Percentiles rank a stretch among this genome's conserved stretches.
Evolutionary conservation across 495 filamentous ascomycete species (phyloP).

Genomic region (Penicillium odoratum): DNA sequence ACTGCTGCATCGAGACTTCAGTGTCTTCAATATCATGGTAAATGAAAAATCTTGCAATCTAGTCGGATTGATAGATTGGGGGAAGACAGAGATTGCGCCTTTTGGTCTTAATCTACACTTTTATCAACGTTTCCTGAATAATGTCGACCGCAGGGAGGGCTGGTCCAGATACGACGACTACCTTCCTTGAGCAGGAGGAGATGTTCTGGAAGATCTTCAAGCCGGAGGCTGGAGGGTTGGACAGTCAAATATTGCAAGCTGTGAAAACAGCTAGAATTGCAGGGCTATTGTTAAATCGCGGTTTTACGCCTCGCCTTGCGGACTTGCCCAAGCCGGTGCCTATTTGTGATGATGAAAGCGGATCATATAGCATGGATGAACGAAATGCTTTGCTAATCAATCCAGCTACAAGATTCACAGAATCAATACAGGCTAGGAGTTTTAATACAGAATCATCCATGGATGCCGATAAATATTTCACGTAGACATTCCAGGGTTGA

Average conservation of each 20-base stretch:
- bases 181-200: not conserved
- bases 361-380: slow-evolving; percentile 39
- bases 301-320: slow-evolving; percentile 42
- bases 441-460: too few species aligned
- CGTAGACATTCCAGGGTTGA: too few species aligned
- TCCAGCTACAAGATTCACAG: slow-evolving; percentile 33
- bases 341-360: slow-evolving; percentile 37
- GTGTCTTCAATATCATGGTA: slow-evolving; percentile 40
- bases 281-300: slow-evolving; percentile 1
- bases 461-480: too few species aligned
- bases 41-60: slow-evolving; percentile 35
- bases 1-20: slow-evolving; percentile 39
- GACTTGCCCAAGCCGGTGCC: slow-evolving; percentile 34
- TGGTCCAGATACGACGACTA: not conserved
- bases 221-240: not conserved
- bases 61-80: slow-evolving; percentile 42
- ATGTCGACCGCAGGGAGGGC: slow-evolving; percentile 21
- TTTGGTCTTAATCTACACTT: slow-evolving; percentile 43
- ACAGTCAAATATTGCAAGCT: not conserved
- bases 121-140: slow-evolving; percentile 30
- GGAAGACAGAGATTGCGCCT: slow-evolving; percentile 36
- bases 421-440: not conserved
- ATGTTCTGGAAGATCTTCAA: not conserved
- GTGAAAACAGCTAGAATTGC: not conserved
- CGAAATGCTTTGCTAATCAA: slow-evolving; percentile 41